Base-by-base conservation (phyloP, 2,329 filamentous ascomycete genomes). In the Colletotrichum somersetense region DNA sequence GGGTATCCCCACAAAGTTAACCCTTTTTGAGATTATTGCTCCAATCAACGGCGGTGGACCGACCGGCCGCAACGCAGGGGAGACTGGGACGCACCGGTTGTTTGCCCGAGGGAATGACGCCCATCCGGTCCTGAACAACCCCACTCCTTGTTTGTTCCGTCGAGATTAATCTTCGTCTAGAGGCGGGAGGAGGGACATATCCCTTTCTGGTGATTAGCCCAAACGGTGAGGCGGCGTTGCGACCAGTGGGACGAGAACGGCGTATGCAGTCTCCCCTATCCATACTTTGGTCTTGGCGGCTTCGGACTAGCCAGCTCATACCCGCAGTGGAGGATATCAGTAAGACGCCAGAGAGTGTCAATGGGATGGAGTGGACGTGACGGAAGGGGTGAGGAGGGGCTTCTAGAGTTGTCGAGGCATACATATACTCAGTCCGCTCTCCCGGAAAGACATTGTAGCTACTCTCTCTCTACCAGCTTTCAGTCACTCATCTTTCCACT, bases 401-500 rank as follows among this genome's bases (percentile, higher is more conserved):
- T 48, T 40, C 40, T 35, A 50, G 44, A 38, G 44, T 23, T n/a
- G n/a, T 30, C 20, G 44, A 59, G 52, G 53, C 65, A 44, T 58
- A 69, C 68, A 71, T 72, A 72, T 72, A 40, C 46, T 33, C 46
- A 20, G 40, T 40, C 33, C 35, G 48, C 69, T 52, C 52, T 40
- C 64, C 18, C 7, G 8, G 6, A 12, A 40, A 6, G 11, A 14
- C 12, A 11, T 48, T 48, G 20, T 48, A 48, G 26, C 33, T 33
- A 18, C 3, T 42, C 26, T 33, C 58, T 69, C 69, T 64, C 55
- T 53, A 72, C 55, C 69, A 72, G 69, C 53, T 62, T 52, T 46
- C 69, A 72, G 65, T 68, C 69, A 63, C 65, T 69, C 69, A 68
- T 69, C 69, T 64, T 59, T 69, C 69, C 69, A 72, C 65, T 72